phyloP scores from a whole-genome alignment of 2,329 filamentous ascomycete species.

The Pseudogymnoascus sp. region DNA sequence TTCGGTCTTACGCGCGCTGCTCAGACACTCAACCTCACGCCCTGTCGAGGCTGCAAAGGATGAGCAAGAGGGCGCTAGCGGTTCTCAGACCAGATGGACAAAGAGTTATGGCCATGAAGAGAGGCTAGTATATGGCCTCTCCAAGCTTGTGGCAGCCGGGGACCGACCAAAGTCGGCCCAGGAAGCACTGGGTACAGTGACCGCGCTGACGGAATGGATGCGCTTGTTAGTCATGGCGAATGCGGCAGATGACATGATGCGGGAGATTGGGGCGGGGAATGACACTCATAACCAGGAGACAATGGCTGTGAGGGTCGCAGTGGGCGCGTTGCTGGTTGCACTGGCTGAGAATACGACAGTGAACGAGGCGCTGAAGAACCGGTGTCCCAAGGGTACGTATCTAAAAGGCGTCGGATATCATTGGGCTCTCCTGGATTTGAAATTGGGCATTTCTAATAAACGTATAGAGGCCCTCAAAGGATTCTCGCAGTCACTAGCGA shows the following conservation, averaged over 20 bases:
- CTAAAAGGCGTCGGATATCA: conserved; percentile 12
- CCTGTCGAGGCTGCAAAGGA: conserved; percentile 16
- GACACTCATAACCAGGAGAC: conserved; percentile 43
- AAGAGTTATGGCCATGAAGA: conserved; percentile 43
- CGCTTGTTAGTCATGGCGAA: conserved; percentile 45
- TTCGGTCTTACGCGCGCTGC: conserved; percentile 46
- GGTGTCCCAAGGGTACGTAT: conserved; percentile 43
- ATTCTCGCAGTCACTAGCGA: conserved; percentile 42
- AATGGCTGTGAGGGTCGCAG: conserved; percentile 52
- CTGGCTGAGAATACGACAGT: conserved; percentile 53
- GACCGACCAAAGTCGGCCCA: conserved; percentile 37
- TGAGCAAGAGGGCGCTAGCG: conserved; percentile 15
- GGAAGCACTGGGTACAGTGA: conserved; percentile 43
- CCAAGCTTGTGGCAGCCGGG: conserved; percentile 34
- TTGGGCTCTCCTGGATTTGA: too few species aligned
- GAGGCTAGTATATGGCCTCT: conserved; percentile 26
- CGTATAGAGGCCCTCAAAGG: conserved; percentile 37
- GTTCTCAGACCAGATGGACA: conserved; percentile 37
- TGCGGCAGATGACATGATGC: conserved; percentile 37
- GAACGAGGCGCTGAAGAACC: conserved; percentile 43
- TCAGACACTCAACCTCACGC: conserved; percentile 39
- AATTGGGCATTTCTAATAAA: conserved; percentile 9
- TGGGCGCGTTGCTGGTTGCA: conserved; percentile 54
- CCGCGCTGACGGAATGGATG: conserved; percentile 51
- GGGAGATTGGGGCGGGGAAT: conserved; percentile 34